Base-by-base conservation (phyloP, 345 rosid genomes). In the Citrus glauca region DNA sequence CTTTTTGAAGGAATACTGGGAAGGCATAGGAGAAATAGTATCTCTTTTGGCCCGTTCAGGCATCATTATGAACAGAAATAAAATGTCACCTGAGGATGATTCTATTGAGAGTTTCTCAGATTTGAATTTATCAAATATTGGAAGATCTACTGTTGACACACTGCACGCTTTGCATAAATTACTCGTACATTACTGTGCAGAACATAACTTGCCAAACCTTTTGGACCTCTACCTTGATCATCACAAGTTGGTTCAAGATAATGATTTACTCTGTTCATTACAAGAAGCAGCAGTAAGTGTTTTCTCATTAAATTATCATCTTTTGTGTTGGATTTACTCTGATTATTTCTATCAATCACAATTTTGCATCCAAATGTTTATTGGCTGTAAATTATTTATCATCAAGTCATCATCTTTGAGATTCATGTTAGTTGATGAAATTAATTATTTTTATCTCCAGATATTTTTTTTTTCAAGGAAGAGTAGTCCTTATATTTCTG, bases 271-370 rank as follows among this genome's bases (percentile, higher is more conserved):
- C 71, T 56, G 53, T 81, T 86, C 85, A 50, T 83, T 91, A 68
- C 88, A 70, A 81, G 94, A 89, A 85, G 92, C 97, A 82, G 91
- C 93, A 38, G 99, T 96, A 94, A 94, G 99, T 92, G 87, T 71
- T 81, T 85, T 80, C 72, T 37, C 66, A 73, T 65, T 79, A 72
- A 69, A 62, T 81, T 71, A 69, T 25, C 65, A 40, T 69, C 84
- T 68, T 77, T 76, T 71, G 4, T 73, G 67, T 74, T 73, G 28
- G 62, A 28, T 75, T 73, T 77, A 48, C 42, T 71, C 24, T 69
- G 27, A 42, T 76, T 74, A 22, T 62, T 32, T 66, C 27, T 27
- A 30, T 71, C 42, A 19, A 20, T 69, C 45, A 56, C 71, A 65
- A 25, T 48, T 74, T 74, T 71, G 7, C 32, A 50, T 64, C 17